These are phyloP conservation scores for Gentiana straminea DNA, from an alignment of 257 asterid species.

Conservation along the genomic window DNA sequence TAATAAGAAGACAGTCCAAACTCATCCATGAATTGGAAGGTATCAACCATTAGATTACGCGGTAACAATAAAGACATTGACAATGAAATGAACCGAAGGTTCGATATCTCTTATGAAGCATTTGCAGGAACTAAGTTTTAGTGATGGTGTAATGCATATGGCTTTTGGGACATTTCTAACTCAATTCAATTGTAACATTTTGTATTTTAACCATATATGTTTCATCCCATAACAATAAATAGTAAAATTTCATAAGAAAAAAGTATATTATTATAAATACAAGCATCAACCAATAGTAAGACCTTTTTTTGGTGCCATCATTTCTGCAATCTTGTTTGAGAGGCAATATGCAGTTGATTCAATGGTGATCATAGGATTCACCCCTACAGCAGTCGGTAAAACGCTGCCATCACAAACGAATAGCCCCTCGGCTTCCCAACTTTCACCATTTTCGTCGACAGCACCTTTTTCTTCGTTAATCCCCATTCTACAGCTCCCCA, in stretches of 20 bases:
- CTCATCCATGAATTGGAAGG: conserved; percentile 6
- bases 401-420: conserved; percentile 83
- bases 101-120: too few relatives aligned
- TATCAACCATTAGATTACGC: background rate
- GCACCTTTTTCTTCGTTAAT: conserved; percentile 39
- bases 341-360: conserved; percentile 58
- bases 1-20: conserved; percentile 4
- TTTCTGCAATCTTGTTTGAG: conserved; percentile 42
- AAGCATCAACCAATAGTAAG: too few relatives aligned
- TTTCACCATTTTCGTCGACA: conserved; percentile 78
- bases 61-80: background rate
- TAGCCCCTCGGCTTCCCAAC: conserved; percentile 80
- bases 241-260: too few relatives aligned
- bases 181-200: too few relatives aligned
- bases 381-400: conserved; percentile 73
- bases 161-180: too few relatives aligned
- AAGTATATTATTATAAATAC: too few relatives aligned
- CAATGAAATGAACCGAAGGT: conserved; percentile 8
- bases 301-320: conserved; percentile 1
- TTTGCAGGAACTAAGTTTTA: too few relatives aligned
- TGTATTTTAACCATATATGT: too few relatives aligned
- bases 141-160: too few relatives aligned
- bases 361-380: conserved; percentile 91
- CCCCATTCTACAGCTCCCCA: conserved; percentile 95
- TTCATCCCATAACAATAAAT: too few relatives aligned